Evolutionary conservation across 176 grass and related monocot genomes (phyloP), one percentile per base, ranked within the genome.

Genomic region (Rhynchospora pubera): DNA sequence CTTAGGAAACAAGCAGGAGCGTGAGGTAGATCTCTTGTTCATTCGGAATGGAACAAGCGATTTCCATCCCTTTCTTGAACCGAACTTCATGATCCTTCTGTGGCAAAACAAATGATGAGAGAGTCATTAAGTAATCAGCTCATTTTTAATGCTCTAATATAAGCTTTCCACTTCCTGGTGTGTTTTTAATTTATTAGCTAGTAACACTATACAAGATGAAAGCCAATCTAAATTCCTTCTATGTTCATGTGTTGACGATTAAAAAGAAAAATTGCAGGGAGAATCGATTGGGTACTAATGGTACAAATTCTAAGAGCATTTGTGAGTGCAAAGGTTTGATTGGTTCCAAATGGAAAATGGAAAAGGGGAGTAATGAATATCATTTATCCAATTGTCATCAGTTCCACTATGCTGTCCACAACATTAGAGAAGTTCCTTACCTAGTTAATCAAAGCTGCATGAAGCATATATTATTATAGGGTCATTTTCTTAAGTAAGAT

Each of bases 1-100:
- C 84, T 98, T 94, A 58, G 92, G 95, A 84, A 98, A 98, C 87
- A 93, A 81, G 87, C 88, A 93, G 71, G 94, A 93, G 39, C 85
- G 87, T 65, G 86, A 75, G 6, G 90, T 65, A 46, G 92, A 84
- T 93, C 94, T 94, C 83, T 85, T 86, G 84, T 72, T 86, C 72
- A 92, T 60, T 47, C 91, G 86, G 26, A 94, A 87, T 53, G 90
- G 90, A 84, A 98, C 79, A 9, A 94, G 90, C n/a, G 88, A 98
- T 85, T 98, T 98, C 95, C 92, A 98, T 88, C 87, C 90, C 53
- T 88, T 88, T 82, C 91, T 98, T 79, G 90, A 86, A 71, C 79
- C 79, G 78, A 98, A 83, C 91, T 98, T 98, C 95, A 98, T 98
- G 61, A 75, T 86, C 67, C 90, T 90, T 86, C 78, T 90, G 39